A percentile compares a stretch with the other conserved stretches of the same genome.
These are phyloP conservation scores for Diutina neorugosa DNA, from an alignment of 1,139 yeast genomes.

Conservation along the genomic window DNA sequence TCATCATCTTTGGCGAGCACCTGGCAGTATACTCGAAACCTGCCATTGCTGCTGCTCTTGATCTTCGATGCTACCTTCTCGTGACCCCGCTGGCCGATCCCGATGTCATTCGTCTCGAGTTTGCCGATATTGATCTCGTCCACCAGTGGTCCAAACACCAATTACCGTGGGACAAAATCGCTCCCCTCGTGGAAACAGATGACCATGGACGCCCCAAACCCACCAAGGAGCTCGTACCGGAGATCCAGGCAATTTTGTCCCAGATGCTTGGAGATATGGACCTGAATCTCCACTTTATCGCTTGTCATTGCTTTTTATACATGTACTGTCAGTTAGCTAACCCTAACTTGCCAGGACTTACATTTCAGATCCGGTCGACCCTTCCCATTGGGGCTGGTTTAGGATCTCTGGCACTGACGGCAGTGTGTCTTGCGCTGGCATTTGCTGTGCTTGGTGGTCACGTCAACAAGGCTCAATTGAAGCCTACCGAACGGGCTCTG, in stretches of 20 bases:
- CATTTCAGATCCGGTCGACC: slow-evolving; percentile 65
- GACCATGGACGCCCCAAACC: slow-evolving; percentile 25
- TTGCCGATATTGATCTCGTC: slow-evolving; percentile 68
- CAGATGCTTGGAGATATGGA: slow-evolving; percentile 33
- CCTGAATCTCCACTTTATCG: slow-evolving; percentile 56
- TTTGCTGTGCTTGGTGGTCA: slow-evolving; percentile 53
- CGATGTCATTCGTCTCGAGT: slow-evolving; percentile 45
- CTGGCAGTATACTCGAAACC: slow-evolving; percentile 91
- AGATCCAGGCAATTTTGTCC: slow-evolving; percentile 37
- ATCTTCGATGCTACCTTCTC: slow-evolving; percentile 67
- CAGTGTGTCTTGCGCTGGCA: slow-evolving; percentile 78
- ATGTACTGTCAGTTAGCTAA: slow-evolving; percentile 51
- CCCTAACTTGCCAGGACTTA: slow-evolving; percentile 33
- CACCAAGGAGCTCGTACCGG: slow-evolving; percentile 49
- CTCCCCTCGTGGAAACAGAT: slow-evolving; percentile 10
- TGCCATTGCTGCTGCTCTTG: slow-evolving; percentile 83
- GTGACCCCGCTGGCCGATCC: slow-evolving; percentile 34
- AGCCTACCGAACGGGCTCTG: slow-evolving; percentile 15
- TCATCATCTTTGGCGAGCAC: slow-evolving; percentile 92
- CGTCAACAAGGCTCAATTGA: slow-evolving; percentile 15
- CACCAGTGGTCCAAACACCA: slow-evolving; percentile 49
- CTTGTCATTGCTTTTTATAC: slow-evolving; percentile 79
- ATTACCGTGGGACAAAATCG: slow-evolving; percentile 47
- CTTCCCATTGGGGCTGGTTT: slow-evolving; percentile 95
- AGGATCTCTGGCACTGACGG: slow-evolving; percentile 87